A percentile compares a stretch with the other conserved stretches of the same genome.
Conservation (phyloP, 78 protist species). For the Dictyostelium firmibasis region DNA sequence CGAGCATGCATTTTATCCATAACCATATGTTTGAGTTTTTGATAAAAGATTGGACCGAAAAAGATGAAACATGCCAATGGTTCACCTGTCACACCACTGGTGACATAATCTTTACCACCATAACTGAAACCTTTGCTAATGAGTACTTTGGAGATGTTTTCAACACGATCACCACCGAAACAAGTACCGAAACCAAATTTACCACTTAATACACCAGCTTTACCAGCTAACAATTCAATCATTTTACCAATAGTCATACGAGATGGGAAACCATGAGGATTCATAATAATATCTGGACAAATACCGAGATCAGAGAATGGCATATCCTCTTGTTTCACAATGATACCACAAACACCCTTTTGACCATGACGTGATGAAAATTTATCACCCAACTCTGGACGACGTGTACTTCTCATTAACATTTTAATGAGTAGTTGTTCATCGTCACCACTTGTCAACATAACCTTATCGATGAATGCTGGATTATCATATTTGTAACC, state of each 20-base stretch:
- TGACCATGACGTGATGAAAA: conserved; percentile 99
- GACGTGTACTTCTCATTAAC: conserved; percentile 93
- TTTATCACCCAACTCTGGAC: conserved; percentile 99
- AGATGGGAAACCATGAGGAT: conserved; percentile 99
- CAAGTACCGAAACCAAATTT: conserved; percentile 96
- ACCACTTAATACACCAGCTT: conserved; percentile 84
- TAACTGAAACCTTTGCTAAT: conserved; percentile 92
- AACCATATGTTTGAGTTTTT: conserved; percentile 99
- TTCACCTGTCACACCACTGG: conserved; percentile 99
- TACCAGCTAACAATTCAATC: conserved; percentile 98
- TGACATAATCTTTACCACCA: conserved; percentile 97
- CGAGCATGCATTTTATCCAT: conserved; percentile 99
- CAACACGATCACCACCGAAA: conserved; percentile 95
- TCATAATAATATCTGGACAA: conserved; percentile 99
- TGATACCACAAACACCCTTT: conserved; percentile 99
- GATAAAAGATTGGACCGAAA: conserved; percentile 99
- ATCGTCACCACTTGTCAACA: conserved; percentile 88
- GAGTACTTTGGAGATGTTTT: conserved; percentile 84
- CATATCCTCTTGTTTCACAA: conserved; percentile 99
- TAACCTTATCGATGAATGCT: conserved; percentile 92
- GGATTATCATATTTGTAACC: conserved; percentile 95
- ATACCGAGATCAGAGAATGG: conserved; percentile 98
- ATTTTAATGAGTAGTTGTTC: conserved; percentile 96
- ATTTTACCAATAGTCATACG: conserved; percentile 99
- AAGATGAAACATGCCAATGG: conserved; percentile 90